Percentiles rank a stretch among this genome's conserved stretches.
These are phyloP conservation scores for Eucalyptus curtisii DNA, from an alignment of 345 rosid species.

Conservation along the genomic window DNA sequence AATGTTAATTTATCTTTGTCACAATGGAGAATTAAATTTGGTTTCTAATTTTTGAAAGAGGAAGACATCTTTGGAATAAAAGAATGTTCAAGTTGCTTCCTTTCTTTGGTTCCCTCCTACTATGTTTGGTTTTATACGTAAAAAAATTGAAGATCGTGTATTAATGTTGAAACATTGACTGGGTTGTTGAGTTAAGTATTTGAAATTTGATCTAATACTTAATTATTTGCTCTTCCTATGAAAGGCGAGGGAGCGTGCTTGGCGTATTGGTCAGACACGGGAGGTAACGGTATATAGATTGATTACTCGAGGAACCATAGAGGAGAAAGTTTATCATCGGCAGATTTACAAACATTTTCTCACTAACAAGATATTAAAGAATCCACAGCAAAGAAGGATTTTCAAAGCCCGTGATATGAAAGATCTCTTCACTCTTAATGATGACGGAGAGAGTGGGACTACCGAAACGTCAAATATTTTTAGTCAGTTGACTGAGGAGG, in stretches of 20 bases:
- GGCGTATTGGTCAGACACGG: constrained; percentile 95
- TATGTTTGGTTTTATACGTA: background rate
- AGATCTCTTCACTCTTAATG: constrained; percentile 74
- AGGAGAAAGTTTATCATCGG: constrained; percentile 94
- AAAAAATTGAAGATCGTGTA: background rate
- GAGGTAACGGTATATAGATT: constrained; percentile 91
- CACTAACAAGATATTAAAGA: constrained; percentile 84
- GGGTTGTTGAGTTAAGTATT: background rate
- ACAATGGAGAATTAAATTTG: background rate
- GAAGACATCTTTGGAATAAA: background rate
- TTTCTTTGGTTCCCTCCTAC: background rate
- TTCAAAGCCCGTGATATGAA: constrained; percentile 96
- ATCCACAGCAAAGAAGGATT: constrained; percentile 91
- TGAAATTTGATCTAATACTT: background rate
- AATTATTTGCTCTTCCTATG: background rate
- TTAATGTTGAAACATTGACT: background rate
- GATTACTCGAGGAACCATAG: constrained; percentile 90
- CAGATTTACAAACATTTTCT: constrained; percentile 98
- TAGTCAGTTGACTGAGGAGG: constrained; percentile 69
- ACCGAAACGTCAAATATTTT: constrained; percentile 89
- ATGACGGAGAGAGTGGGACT: constrained; percentile 49
- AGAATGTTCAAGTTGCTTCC: background rate
- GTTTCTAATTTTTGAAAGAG: background rate
- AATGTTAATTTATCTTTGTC: background rate
- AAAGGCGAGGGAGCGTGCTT: constrained; percentile 99